These are phyloP conservation scores for Tetracentron sinense DNA, from an alignment of 164 flowering plant species.

Conservation along the genomic window DNA sequence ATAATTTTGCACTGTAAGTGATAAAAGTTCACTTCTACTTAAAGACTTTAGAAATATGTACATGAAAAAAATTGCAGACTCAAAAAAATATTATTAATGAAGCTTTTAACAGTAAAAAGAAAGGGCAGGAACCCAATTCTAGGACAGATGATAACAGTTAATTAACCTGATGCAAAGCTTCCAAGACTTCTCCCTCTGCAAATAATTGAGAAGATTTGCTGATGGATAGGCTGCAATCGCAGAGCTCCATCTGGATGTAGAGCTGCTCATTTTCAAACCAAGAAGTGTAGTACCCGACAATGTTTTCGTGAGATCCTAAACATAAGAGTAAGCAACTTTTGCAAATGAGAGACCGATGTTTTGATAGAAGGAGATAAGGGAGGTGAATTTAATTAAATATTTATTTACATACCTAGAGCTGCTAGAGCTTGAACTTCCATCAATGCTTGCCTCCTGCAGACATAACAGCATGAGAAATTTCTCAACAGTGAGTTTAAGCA, in stretches of 20 bases:
- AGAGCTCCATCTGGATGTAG: conserved; percentile 93
- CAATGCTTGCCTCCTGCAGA: conserved; percentile 74
- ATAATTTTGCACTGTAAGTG: too few species aligned
- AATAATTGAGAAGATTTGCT: conserved; percentile 26
- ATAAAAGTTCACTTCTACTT: too few species aligned
- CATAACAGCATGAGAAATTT: conserved; percentile 16
- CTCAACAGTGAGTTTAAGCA: neutral
- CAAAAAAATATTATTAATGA: too few species aligned
- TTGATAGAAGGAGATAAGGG: neutral
- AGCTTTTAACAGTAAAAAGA: too few species aligned
- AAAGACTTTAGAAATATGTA: too few species aligned
- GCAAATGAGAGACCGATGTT: neutral
- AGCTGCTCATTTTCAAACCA: conserved; percentile 97
- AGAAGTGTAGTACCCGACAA: conserved; percentile 75
- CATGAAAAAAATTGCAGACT: too few species aligned
- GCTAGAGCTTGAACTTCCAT: conserved; percentile 99
- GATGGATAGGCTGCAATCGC: conserved; percentile 70
- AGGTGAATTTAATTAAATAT: neutral
- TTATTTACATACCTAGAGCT: conserved; percentile 58
- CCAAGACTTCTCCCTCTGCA: conserved; percentile 55
- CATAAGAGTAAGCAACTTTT: neutral
- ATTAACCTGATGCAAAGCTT: conserved; percentile 64
- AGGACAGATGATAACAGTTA: neutral
- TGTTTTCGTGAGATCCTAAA: conserved; percentile 73
- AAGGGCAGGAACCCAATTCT: neutral